Conservation (phyloP, 495 filamentous ascomycete species). For the Aspergillus haitiensis region DNA sequence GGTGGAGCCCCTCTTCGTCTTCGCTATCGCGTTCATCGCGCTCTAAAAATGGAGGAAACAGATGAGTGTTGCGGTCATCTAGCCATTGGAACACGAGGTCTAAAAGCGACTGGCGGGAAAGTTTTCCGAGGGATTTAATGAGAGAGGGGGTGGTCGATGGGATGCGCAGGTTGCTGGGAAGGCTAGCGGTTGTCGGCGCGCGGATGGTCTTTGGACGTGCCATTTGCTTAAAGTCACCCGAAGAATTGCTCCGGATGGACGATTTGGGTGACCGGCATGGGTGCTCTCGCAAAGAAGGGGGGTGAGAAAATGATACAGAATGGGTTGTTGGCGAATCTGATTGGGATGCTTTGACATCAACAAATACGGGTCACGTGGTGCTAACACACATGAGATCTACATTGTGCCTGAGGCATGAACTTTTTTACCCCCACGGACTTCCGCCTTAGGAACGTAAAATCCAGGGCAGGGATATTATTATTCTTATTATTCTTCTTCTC, state of each 20-base stretch:
- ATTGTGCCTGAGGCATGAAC: background rate
- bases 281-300: too few species aligned
- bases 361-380: conserved; percentile 19
- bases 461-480: too few species aligned
- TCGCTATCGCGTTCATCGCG: conserved; percentile 24
- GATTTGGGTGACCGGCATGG: background rate
- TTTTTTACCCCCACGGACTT: too few species aligned
- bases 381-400: conserved; percentile 1
- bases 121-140: conserved; percentile 61
- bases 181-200: conserved; percentile 50
- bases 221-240: conserved; percentile 31
- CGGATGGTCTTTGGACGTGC: conserved; percentile 44
- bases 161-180: conserved; percentile 58
- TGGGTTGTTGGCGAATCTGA: background rate
- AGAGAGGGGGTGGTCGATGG: conserved; percentile 63
- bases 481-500: too few species aligned
- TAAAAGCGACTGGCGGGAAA: conserved; percentile 69
- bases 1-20: conserved; percentile 47
- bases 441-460: too few species aligned
- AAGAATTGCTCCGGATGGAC: background rate
- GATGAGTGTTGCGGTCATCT: conserved; percentile 56
- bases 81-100: conserved; percentile 74
- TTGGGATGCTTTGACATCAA: conserved; percentile 1
- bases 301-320: background rate
- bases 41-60: conserved; percentile 49